Conservation (phyloP, 2,329 filamentous ascomycete species). For the Aspergillus sp. region DNA sequence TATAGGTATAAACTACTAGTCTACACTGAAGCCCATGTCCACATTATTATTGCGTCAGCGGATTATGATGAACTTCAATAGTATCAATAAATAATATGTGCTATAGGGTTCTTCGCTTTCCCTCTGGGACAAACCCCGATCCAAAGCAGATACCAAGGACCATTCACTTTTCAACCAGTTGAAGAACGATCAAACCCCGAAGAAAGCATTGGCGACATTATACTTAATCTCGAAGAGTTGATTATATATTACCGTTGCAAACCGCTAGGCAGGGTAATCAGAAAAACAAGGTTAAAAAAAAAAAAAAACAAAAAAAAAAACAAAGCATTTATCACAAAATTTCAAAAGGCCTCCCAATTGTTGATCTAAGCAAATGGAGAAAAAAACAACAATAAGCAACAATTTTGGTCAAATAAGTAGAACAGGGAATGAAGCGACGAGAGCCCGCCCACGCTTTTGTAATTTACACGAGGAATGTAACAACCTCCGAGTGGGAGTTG, state of each 20-base stretch:
- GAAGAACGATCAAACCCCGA: neutral
- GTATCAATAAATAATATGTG: too few species aligned
- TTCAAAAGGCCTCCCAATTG: slow-evolving; percentile 7
- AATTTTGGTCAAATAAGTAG: neutral
- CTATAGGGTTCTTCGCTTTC: too few species aligned
- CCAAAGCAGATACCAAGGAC: neutral
- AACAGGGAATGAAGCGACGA: slow-evolving; percentile 7
- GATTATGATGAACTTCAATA: too few species aligned
- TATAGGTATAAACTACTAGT: too few species aligned
- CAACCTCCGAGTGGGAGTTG: neutral
- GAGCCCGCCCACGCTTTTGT: slow-evolving; percentile 36
- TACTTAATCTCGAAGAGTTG: neutral
- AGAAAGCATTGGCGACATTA: neutral
- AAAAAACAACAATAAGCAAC: slow-evolving; percentile 10
- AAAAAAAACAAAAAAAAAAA: neutral
- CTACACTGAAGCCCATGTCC: too few species aligned
- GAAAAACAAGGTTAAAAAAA: neutral
- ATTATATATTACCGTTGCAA: slow-evolving; percentile 1
- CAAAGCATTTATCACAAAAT: slow-evolving; percentile 3
- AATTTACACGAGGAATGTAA: slow-evolving; percentile 29
- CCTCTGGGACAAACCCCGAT: neutral
- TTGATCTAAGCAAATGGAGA: slow-evolving; percentile 1
- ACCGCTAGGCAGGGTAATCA: neutral
- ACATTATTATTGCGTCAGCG: too few species aligned
- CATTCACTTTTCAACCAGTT: neutral